phyloP scores from a whole-genome alignment of 2,329 filamentous ascomycete genomes.

The Tolypocladium tundrense region DNA sequence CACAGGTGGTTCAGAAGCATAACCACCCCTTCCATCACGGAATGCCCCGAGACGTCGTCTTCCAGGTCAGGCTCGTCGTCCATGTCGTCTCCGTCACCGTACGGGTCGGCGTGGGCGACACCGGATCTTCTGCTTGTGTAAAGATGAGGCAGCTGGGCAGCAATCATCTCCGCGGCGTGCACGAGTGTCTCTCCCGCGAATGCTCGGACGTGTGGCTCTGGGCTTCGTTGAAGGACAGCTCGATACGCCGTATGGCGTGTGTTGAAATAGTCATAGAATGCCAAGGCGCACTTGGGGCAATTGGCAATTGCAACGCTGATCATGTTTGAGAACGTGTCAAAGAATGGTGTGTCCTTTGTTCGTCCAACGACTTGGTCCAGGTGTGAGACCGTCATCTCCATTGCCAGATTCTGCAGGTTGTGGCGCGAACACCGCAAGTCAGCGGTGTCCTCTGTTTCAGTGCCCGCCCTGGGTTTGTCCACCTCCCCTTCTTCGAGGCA shows the following conservation, averaged over 20 bases:
- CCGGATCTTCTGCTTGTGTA: slow-evolving; percentile 26
- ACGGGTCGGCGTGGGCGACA: slow-evolving; percentile 1
- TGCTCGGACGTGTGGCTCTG: slow-evolving; percentile 44
- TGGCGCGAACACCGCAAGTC: slow-evolving; percentile 5
- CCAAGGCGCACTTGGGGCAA: slow-evolving; percentile 43
- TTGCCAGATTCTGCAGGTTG: slow-evolving; percentile 34
- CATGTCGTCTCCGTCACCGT: slow-evolving; percentile 11
- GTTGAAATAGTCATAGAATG: slow-evolving; percentile 52
- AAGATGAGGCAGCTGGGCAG: slow-evolving; percentile 30
- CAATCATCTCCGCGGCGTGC: slow-evolving; percentile 41
- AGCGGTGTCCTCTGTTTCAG: not conserved
- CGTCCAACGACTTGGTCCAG: slow-evolving; percentile 68
- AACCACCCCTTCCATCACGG: slow-evolving; percentile 25
- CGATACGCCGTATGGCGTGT: slow-evolving; percentile 47
- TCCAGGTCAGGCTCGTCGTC: slow-evolving; percentile 16
- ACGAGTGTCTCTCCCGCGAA: slow-evolving; percentile 42
- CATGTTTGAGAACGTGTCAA: slow-evolving; percentile 43
- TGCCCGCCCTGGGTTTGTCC: not conserved
- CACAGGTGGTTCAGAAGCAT: slow-evolving; percentile 46
- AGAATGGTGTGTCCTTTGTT: slow-evolving; percentile 56
- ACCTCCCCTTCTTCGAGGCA: slow-evolving; percentile 25
- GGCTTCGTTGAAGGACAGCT: slow-evolving; percentile 53
- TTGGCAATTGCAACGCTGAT: slow-evolving; percentile 35
- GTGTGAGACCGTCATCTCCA: slow-evolving; percentile 51
- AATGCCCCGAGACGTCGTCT: not conserved